phyloP scores from a whole-genome alignment of 1,284 basidiomycete genomes.

The Psilocybe mexicana region DNA sequence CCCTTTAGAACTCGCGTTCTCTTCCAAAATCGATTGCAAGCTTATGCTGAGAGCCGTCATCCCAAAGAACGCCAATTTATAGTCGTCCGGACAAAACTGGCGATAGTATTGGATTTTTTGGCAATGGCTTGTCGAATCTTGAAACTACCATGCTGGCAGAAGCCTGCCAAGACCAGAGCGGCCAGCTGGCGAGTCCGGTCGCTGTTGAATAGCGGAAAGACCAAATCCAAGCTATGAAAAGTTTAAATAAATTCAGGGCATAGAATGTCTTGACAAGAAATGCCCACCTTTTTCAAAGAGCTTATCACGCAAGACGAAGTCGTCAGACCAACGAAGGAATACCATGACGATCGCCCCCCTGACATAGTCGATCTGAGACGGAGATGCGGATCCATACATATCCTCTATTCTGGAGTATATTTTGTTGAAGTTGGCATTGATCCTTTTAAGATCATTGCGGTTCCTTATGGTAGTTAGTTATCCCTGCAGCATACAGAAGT shows the following conservation, averaged over 20 bases:
- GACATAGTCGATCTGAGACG: constrained; percentile 38
- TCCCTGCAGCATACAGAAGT: too few relatives aligned
- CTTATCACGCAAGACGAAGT: constrained; percentile 57
- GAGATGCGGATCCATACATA: background rate
- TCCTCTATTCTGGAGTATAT: background rate
- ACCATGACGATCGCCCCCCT: constrained; percentile 58
- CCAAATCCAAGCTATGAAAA: constrained; percentile 46
- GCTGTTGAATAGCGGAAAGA: constrained; percentile 53
- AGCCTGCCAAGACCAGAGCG: constrained; percentile 51
- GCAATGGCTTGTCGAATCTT: constrained; percentile 54
- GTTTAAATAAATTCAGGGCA: background rate
- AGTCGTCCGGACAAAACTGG: background rate
- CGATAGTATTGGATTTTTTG: constrained; percentile 38
- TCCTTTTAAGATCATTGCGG: too few relatives aligned
- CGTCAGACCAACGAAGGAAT: constrained; percentile 61
- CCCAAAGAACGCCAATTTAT: background rate
- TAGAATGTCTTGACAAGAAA: background rate
- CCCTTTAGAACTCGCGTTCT: background rate
- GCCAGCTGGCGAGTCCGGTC: constrained; percentile 49
- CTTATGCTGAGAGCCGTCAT: background rate
- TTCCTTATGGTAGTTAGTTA: too few relatives aligned
- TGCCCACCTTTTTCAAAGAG: constrained; percentile 52
- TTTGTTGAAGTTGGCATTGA: too few relatives aligned
- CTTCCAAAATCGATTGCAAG: background rate
- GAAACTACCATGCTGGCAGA: constrained; percentile 61